phyloP scores from a whole-genome alignment of 148 eudicot genomes.

The Bassia scoparia region DNA sequence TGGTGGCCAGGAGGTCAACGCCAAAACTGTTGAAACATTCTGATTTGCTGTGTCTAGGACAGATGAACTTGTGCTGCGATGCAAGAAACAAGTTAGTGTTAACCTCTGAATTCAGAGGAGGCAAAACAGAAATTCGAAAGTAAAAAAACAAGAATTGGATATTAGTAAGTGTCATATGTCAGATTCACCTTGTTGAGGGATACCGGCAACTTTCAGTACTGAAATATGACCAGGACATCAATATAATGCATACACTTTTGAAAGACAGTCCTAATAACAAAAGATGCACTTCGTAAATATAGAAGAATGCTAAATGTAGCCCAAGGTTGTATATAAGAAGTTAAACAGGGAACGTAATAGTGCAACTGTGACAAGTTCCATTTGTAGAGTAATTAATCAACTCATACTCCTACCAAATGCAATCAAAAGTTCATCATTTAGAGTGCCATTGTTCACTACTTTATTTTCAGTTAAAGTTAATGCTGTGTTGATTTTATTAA shows the following conservation, averaged over 20 bases:
- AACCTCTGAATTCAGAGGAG: not conserved
- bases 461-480: constrained; percentile 19
- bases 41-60: constrained; percentile 71
- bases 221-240: constrained; percentile 23
- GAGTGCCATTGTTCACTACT: constrained; percentile 17
- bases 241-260: not conserved
- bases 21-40: constrained; percentile 74
- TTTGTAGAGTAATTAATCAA: not conserved
- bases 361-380: not conserved
- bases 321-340: too few relatives aligned
- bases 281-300: not conserved
- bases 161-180: not conserved
- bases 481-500: constrained; percentile 2
- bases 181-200: constrained; percentile 74
- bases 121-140: not conserved
- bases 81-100: not conserved
- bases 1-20: constrained; percentile 48
- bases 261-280: not conserved
- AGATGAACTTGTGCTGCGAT: constrained; percentile 86
- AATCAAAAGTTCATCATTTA: constrained; percentile 12
- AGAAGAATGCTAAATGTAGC: too few relatives aligned
- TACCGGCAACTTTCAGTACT: constrained; percentile 66
- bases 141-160: not conserved
- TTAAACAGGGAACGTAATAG: too few relatives aligned
- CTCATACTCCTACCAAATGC: not conserved